Percentiles rank a stretch among this genome's conserved stretches.
These are phyloP conservation scores for Simplicillium sp. DNA, from an alignment of 2,329 filamentous ascomycete genomes.

Conservation along the genomic window DNA sequence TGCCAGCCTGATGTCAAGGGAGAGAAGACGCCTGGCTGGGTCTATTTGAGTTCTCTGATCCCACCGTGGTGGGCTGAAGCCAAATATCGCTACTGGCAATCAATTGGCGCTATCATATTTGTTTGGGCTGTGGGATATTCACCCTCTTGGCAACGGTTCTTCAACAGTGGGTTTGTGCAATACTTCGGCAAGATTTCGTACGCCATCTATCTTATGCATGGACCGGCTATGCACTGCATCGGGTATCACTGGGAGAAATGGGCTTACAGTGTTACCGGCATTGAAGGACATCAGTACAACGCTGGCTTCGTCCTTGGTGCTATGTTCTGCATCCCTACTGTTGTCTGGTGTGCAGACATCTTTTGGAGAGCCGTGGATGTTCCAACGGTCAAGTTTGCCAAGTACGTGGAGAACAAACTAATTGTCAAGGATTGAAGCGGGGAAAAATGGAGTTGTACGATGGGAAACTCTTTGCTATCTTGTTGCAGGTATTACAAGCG, in stretches of 20 bases:
- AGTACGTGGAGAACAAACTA: slow-evolving; percentile 41
- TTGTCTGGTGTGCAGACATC: slow-evolving; percentile 46
- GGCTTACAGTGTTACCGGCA: slow-evolving; percentile 37
- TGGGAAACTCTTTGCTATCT: neutral
- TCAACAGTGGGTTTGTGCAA: slow-evolving; percentile 38
- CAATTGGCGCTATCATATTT: slow-evolving; percentile 41
- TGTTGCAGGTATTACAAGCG: too few species aligned
- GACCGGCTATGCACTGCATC: slow-evolving; percentile 41
- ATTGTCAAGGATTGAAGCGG: slow-evolving; percentile 18
- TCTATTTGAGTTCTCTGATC: slow-evolving; percentile 35
- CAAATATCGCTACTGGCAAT: slow-evolving; percentile 48
- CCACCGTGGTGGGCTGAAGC: slow-evolving; percentile 38
- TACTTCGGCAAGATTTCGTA: slow-evolving; percentile 54
- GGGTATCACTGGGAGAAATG: slow-evolving; percentile 39
- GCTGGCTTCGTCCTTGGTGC: slow-evolving; percentile 36
- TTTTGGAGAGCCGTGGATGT: slow-evolving; percentile 47
- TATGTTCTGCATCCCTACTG: slow-evolving; percentile 36
- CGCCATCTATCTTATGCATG: slow-evolving; percentile 52
- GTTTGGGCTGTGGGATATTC: slow-evolving; percentile 39
- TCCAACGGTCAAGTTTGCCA: slow-evolving; percentile 45
- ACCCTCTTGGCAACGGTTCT: slow-evolving; percentile 36
- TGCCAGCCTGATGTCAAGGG: slow-evolving; percentile 25
- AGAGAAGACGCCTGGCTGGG: slow-evolving; percentile 44
- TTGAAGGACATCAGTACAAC: slow-evolving; percentile 33
- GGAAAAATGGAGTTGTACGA: neutral